phyloP scores from a whole-genome alignment of 306 rosid genomes.

The Ziziphus jujuba region DNA sequence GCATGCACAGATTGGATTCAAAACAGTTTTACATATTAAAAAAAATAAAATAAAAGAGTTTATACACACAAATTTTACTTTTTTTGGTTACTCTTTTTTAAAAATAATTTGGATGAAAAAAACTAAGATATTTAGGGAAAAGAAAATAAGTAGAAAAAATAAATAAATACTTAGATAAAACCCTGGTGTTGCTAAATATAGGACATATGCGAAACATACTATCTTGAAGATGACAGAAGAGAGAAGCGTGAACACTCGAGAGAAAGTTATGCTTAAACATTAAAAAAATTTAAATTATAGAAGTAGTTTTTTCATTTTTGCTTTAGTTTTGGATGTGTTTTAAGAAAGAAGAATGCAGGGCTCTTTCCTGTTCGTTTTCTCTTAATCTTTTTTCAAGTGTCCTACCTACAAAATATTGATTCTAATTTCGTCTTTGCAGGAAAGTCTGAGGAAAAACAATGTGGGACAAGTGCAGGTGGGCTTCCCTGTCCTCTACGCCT shows the following conservation, averaged over 20 bases:
- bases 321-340: too few relatives aligned
- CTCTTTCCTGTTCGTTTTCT: background rate
- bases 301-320: too few relatives aligned
- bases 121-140: too few relatives aligned
- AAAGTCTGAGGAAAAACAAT: slow-evolving; percentile 44
- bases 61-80: too few relatives aligned
- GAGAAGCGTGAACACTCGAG: slow-evolving; percentile 42
- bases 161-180: too few relatives aligned
- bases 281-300: slow-evolving; percentile 17
- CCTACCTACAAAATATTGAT: background rate
- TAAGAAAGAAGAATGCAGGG: too few relatives aligned
- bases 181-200: too few relatives aligned
- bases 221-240: slow-evolving; percentile 64
- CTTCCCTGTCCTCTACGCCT: slow-evolving; percentile 72
- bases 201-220: too few relatives aligned
- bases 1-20: background rate
- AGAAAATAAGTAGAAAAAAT: too few relatives aligned
- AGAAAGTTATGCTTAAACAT: slow-evolving; percentile 56
- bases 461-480: slow-evolving; percentile 49
- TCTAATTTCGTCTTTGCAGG: slow-evolving; percentile 47
- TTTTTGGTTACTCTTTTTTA: too few relatives aligned
- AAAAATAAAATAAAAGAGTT: background rate
- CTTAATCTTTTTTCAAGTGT: background rate
- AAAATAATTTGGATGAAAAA: too few relatives aligned
- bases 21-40: background rate